These are phyloP conservation scores for Dactylellina parvicollis DNA, from an alignment of 2,329 filamentous ascomycete genomes.

Conservation along the genomic window DNA sequence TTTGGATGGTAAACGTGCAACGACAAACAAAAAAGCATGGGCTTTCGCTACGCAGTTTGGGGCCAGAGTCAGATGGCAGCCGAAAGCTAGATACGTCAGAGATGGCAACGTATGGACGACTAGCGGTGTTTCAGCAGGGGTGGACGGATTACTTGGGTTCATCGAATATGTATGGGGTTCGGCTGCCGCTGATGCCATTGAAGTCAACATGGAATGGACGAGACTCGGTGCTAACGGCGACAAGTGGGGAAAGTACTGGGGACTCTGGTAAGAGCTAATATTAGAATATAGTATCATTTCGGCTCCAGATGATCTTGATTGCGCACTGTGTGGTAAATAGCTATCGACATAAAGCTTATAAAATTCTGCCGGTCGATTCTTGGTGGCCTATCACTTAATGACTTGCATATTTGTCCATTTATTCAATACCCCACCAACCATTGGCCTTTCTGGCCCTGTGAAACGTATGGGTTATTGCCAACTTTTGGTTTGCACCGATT, in stretches of 20 bases:
- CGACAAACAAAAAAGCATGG: conserved; percentile 70
- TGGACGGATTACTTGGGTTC: conserved; percentile 71
- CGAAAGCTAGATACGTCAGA: conserved; percentile 71
- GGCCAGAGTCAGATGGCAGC: conserved; percentile 69
- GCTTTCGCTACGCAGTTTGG: conserved; percentile 63
- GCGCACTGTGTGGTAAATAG: too few species aligned
- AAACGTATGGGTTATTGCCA: too few species aligned
- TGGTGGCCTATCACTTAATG: too few species aligned
- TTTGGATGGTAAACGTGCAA: conserved; percentile 70
- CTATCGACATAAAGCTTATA: too few species aligned
- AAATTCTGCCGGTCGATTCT: too few species aligned
- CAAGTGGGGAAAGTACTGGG: conserved; percentile 2
- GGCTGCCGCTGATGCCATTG: conserved; percentile 56
- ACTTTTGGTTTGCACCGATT: too few species aligned
- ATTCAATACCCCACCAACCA: too few species aligned
- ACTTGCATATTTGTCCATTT: too few species aligned
- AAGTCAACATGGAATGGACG: conserved; percentile 57
- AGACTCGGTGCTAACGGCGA: neutral
- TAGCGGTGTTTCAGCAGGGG: conserved; percentile 72
- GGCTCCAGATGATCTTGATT: too few species aligned
- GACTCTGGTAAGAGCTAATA: neutral
- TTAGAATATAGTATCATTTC: too few species aligned
- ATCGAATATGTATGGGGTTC: conserved; percentile 67
- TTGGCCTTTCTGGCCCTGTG: too few species aligned
- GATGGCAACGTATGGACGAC: conserved; percentile 75